Evolutionary conservation across 225 moss, liverwort and hornwort species (phyloP).

Genomic region (Bryoerythrophyllum caledonicum): DNA sequence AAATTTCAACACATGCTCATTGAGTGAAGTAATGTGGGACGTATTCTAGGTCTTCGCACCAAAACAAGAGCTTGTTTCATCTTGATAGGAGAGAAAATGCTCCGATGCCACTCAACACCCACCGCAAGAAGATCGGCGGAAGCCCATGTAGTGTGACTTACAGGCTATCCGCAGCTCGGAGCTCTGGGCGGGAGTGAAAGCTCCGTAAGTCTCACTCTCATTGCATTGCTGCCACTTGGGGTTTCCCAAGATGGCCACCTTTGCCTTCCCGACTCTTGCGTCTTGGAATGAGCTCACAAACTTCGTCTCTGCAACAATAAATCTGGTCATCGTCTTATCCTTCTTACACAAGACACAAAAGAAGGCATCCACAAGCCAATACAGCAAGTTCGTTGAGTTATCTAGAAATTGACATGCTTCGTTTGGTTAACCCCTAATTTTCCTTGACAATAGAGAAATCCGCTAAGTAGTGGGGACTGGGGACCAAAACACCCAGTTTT

Average conservation of each 20-base stretch:
- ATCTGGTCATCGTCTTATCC: neutral
- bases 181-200: no score
- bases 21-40: conserved; percentile 11
- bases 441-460: no score
- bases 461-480: no score
- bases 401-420: conserved; percentile 3
- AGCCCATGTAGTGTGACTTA: no score
- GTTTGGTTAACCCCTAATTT: no score
- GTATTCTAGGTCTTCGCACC: conserved; percentile 50
- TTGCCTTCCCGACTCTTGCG: conserved; percentile 17
- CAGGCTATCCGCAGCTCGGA: no score
- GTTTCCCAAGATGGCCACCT: conserved; percentile 38
- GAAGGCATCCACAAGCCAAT: no score
- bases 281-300: conserved; percentile 57
- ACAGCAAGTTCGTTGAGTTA: neutral
- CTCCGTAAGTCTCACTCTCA: no score
- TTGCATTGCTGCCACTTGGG: conserved; percentile 36
- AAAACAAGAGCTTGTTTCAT: conserved; percentile 34
- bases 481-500: neutral
- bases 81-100: conserved; percentile 28
- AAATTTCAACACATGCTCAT: no score
- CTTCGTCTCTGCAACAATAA: conserved; percentile 48
- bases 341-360: neutral
- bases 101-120: conserved; percentile 46
- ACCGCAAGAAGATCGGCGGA: no score